phyloP scores from a whole-genome alignment of 1,284 basidiomycete genomes.

The Ceratobasidium sp. region DNA sequence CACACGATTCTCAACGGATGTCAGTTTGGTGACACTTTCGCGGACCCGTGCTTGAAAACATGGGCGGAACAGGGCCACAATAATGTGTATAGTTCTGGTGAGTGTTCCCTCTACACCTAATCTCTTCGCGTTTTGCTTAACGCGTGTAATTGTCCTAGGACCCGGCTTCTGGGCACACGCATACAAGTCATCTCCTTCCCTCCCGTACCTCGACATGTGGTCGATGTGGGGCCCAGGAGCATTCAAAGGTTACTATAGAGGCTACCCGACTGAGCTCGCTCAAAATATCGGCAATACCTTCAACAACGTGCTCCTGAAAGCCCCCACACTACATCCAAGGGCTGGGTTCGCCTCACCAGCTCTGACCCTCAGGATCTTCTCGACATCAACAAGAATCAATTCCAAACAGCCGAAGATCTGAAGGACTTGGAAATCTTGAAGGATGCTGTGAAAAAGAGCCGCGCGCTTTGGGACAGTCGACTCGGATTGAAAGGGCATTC shows the following conservation, averaged over 20 bases:
- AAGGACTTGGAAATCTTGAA: conserved; percentile 37
- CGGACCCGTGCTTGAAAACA: conserved; percentile 23
- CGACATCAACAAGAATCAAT: conserved; percentile 40
- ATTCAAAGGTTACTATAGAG: conserved; percentile 29
- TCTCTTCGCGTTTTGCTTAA: background rate
- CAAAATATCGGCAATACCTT: conserved; percentile 22
- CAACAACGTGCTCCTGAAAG: conserved; percentile 32
- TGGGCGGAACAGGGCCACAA: conserved; percentile 11
- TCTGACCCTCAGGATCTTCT: conserved; percentile 37
- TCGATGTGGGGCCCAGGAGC: conserved; percentile 34
- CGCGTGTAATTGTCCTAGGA: background rate
- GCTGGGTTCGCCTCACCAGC: conserved; percentile 32
- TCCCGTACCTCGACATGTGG: conserved; percentile 32
- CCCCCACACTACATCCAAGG: conserved; percentile 34
- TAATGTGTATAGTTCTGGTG: conserved; percentile 29
- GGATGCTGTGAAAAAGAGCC: conserved; percentile 35
- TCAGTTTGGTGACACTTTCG: conserved; percentile 26
- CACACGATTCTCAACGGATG: conserved; percentile 25
- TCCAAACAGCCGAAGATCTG: conserved; percentile 31
- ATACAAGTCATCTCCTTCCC: conserved; percentile 20
- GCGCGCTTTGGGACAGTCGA: conserved; percentile 28
- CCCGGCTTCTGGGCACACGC: conserved; percentile 30
- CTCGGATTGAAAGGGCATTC: conserved; percentile 32
- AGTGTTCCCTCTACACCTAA: background rate
- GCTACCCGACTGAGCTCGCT: conserved; percentile 16